Evolutionary conservation across 805 yeast genomes (phyloP).

Genomic region (Lipomyces mesembrius): DNA sequence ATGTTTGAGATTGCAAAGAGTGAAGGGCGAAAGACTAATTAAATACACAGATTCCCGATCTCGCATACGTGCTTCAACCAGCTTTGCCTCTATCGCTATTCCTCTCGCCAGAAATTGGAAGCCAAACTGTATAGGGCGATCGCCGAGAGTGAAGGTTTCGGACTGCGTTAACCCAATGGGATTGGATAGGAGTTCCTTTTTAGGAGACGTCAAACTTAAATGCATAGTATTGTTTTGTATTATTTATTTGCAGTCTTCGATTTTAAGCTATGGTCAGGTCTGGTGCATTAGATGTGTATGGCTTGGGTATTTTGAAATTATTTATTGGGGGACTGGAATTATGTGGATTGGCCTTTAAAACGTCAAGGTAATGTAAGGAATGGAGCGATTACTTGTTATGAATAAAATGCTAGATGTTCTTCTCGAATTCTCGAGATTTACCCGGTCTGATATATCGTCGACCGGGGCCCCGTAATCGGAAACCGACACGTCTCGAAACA

Average conservation of each 20-base stretch:
- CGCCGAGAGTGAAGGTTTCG: conserved; percentile 84
- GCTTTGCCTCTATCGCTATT: conserved; percentile 73
- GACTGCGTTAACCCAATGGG: conserved; percentile 55
- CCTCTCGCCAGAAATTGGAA: conserved; percentile 57
- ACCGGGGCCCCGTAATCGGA: neutral
- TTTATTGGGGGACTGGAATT: neutral
- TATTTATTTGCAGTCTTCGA: neutral
- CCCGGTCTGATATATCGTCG: neutral
- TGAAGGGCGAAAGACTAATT: neutral
- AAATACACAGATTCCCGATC: conserved; percentile 58
- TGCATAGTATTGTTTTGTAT: neutral
- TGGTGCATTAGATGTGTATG: neutral
- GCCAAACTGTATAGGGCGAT: conserved; percentile 70
- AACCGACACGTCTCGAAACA: neutral
- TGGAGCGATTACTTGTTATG: neutral
- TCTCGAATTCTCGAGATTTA: no score
- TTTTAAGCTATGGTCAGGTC: neutral
- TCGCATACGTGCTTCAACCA: conserved; percentile 97
- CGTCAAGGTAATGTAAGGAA: neutral
- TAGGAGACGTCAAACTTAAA: neutral
- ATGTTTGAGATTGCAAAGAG: neutral
- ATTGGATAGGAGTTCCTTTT: neutral
- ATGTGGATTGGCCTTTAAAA: neutral
- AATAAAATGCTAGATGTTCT: no score
- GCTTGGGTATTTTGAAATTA: neutral